Evolutionary conservation across 352 stramenopile genomes (phyloP), one percentile per base, ranked within the genome.

Genomic region (Phytophthora niederhauseri): DNA sequence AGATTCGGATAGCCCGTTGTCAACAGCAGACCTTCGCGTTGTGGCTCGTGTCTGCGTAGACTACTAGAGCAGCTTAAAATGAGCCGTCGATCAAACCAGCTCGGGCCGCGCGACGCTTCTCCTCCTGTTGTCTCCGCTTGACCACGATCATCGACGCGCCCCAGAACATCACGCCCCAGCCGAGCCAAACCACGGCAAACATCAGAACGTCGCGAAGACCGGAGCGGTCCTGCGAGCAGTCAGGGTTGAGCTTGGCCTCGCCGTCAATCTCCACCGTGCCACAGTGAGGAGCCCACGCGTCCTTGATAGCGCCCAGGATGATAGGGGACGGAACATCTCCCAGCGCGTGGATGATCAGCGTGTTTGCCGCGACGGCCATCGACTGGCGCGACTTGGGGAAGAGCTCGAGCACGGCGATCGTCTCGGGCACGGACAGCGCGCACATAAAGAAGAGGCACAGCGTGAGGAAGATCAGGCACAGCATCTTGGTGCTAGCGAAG

Each of bases 271-370:
- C 84, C 43, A 94, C 68, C 4, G 82, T 92, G 52, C 82, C 85
- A 58, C 94, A 98, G 43, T 80, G 74, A 8, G 97, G 96, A n/a
- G 96, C 94, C 73, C 96, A 91, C 26, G 77, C 64, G 68, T 99
- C 97, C 77, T 98, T 98, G 57, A 99, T 82, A 63, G 73, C 81
- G 12, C 97, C 97, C 28, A 99, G 75, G 48, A 98, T 82, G 48
- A 98, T 92, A 3, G 97, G 97, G 15, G 91, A 93, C 22, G 97
- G 96, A 12, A 99, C 97, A 76, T 99, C 97, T 6, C 97, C 97
- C 11, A 99, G 76, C 9, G 88, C 77, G 78, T 99, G 97, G 57
- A 98, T 96, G 31, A 97, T 67, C 7, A 99, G 72, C 48, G 88
- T 97, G 75, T 97, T 97, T 34, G 97, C 84, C 1, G 90, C 94